Evolutionary conservation across 352 stramenopile genomes (phyloP).

Genomic region (Aphanomyces stellatus): DNA sequence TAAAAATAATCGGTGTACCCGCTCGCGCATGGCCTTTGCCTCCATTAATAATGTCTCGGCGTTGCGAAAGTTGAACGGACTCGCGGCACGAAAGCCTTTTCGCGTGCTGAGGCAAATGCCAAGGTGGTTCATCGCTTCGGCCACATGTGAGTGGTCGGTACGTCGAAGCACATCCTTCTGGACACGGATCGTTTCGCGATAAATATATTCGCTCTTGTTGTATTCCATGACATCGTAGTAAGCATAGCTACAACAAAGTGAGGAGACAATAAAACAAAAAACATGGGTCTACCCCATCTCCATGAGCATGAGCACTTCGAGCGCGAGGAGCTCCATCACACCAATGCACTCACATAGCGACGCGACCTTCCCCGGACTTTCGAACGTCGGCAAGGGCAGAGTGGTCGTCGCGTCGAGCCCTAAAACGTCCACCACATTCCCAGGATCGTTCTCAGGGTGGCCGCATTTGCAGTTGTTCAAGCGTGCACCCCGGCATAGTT

Average conservation of each 20-base stretch:
- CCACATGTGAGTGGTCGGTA: constrained; percentile 64
- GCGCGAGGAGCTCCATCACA: constrained; percentile 59
- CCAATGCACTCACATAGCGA: constrained; percentile 50
- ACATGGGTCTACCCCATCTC: constrained; percentile 46
- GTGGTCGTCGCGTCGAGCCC: constrained; percentile 46
- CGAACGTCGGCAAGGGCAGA: constrained; percentile 16
- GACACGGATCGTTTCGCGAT: constrained; percentile 64
- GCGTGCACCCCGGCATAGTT: constrained; percentile 54
- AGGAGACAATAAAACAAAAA: not conserved
- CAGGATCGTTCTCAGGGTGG: constrained; percentile 62
- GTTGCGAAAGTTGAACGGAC: constrained; percentile 64
- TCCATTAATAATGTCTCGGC: constrained; percentile 57
- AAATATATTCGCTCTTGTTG: constrained; percentile 65
- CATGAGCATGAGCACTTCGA: constrained; percentile 66
- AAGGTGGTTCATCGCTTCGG: constrained; percentile 71
- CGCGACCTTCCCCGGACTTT: constrained; percentile 11
- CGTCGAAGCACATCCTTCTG: constrained; percentile 67
- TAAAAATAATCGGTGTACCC: constrained; percentile 21
- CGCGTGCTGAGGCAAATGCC: constrained; percentile 68
- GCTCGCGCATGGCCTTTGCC: constrained; percentile 53
- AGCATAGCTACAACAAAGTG: constrained; percentile 21
- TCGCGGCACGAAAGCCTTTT: constrained; percentile 59
- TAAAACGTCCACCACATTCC: constrained; percentile 45
- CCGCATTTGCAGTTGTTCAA: constrained; percentile 60
- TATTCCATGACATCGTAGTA: constrained; percentile 67